Base-by-base conservation (phyloP, 2,329 filamentous ascomycete genomes). In the Colletotrichum godetiae region DNA sequence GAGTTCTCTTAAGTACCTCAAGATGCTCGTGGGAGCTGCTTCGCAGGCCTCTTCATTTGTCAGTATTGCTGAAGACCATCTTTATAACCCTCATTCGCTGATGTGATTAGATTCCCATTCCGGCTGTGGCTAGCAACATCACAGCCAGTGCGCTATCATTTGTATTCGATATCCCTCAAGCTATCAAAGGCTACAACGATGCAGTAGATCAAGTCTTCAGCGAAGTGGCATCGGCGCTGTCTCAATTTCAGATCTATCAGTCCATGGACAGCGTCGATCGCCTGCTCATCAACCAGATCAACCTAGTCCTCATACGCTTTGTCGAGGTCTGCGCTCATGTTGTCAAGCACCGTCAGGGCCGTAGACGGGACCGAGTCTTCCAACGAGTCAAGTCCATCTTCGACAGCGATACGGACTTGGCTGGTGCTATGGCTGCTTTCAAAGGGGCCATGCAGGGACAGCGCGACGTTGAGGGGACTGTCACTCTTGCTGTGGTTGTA, bases 261-360 rank as follows among this genome's bases (percentile, higher is more conserved):
- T 33, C 62, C 1, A 53, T 65, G 31, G 31, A 65, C 3, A 31
- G n/a, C 15, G 22, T 65, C 5, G 62, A 65, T 27, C 62, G 46
- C 15, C 29, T 65, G 19, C 3, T 65, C 0, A 19, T 56, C 29
- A 53, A 53, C 2, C 62, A 42, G 49, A 65, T 65, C n/a, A 46
- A 65, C 13, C 49, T 53, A 1, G 62, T 65, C 22, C 24, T 65
- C 15, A 31, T 65, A 4, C 37, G 62, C 22, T 65, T 65, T n/a
- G 49, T 65, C 10, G 33, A 65, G 49, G 42, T 65, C 5, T 65
- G 62, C 49, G 62, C 62, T 10, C 49, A 65, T 37, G 62, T 65
- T 8, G 29, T 65, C 49, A 65, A 65, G 46, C 27, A 65, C 22
- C 62, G 62, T 19, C 62, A 49, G 8, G 42, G 42, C 19, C 42